phyloP scores from a whole-genome alignment of 2,329 filamentous ascomycete species.

The Venturia oleaginea region DNA sequence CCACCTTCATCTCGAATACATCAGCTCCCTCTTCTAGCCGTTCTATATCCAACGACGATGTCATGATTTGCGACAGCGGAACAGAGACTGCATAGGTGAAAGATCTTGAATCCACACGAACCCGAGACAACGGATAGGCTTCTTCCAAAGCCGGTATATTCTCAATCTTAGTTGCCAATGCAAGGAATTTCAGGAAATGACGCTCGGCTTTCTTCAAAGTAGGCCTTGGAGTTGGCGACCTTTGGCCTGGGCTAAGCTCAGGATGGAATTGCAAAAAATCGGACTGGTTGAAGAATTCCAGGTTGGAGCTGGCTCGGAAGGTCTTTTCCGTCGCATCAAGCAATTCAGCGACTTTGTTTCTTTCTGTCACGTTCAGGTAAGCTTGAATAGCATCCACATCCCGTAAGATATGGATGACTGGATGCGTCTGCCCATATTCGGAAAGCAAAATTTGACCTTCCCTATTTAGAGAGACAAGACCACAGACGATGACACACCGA shows the following conservation, averaged over 20 bases:
- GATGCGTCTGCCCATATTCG: constrained; percentile 54
- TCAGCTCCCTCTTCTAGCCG: constrained; percentile 58
- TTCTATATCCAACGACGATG: constrained; percentile 49
- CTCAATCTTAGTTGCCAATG: constrained; percentile 47
- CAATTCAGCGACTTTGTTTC: constrained; percentile 48
- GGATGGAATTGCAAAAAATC: constrained; percentile 35
- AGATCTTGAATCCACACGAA: constrained; percentile 49
- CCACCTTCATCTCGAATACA: constrained; percentile 52
- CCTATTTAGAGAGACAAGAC: constrained; percentile 58
- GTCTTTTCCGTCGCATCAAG: constrained; percentile 49
- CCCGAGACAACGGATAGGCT: constrained; percentile 55
- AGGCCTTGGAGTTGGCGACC: constrained; percentile 27
- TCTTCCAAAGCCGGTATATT: constrained; percentile 52
- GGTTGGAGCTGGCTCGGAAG: constrained; percentile 59
- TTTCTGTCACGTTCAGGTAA: constrained; percentile 47
- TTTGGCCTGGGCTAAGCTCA: constrained; percentile 19
- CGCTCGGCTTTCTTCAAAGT: constrained; percentile 59
- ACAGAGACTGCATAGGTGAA: constrained; percentile 62
- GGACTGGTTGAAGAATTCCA: constrained; percentile 68
- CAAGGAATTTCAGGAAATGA: constrained; percentile 61
- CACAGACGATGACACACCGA: constrained; percentile 62
- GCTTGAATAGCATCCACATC: constrained; percentile 56
- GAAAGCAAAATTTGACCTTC: constrained; percentile 51
- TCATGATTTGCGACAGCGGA: constrained; percentile 47
- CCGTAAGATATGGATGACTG: constrained; percentile 61